Percentiles rank a stretch among this genome's conserved stretches.
These are phyloP conservation scores for Ottelia alismoides DNA, from an alignment of 106 monocot genomes.

Conservation along the genomic window DNA sequence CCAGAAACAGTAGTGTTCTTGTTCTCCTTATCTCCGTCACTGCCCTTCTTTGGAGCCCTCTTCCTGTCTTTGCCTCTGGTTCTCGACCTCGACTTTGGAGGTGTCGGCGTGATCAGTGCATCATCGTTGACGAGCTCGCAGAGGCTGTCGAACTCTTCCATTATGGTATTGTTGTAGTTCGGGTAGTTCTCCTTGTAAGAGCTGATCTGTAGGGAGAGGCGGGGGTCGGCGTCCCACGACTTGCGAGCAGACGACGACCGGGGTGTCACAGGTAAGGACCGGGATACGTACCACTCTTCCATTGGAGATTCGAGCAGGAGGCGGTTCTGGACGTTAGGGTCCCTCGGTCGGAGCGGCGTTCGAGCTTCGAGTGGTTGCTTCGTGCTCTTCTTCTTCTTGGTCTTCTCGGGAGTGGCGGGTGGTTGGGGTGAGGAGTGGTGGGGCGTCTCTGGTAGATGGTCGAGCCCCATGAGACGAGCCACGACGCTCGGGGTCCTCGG, in stretches of 20 bases:
- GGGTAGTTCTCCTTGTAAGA: conserved; percentile 1
- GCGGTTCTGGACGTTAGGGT: conserved; percentile 1
- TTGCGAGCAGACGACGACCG: conserved; percentile 11
- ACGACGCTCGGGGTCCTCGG: too few species aligned
- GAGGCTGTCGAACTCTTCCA: neutral
- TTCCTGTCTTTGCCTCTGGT: conserved; percentile 2
- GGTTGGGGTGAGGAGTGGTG: too few species aligned
- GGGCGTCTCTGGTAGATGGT: too few species aligned
- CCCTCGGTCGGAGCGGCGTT: conserved; percentile 11
- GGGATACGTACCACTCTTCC: conserved; percentile 8
- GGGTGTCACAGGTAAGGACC: conserved; percentile 19
- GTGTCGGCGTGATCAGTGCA: neutral
- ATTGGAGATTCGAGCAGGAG: neutral
- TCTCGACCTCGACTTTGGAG: conserved; percentile 7
- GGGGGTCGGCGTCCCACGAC: conserved; percentile 11
- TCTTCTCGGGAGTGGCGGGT: too few species aligned
- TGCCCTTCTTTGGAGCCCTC: neutral
- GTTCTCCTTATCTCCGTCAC: neutral
- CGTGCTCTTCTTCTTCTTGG: too few species aligned
- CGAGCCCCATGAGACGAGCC: too few species aligned
- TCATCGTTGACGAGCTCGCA: neutral
- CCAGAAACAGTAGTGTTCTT: neutral
- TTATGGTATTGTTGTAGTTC: neutral
- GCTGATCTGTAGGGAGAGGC: neutral
- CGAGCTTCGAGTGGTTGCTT: too few species aligned